Evolutionary conservation across 106 monocot species (phyloP).

Genomic region (Ottelia alismoides): DNA sequence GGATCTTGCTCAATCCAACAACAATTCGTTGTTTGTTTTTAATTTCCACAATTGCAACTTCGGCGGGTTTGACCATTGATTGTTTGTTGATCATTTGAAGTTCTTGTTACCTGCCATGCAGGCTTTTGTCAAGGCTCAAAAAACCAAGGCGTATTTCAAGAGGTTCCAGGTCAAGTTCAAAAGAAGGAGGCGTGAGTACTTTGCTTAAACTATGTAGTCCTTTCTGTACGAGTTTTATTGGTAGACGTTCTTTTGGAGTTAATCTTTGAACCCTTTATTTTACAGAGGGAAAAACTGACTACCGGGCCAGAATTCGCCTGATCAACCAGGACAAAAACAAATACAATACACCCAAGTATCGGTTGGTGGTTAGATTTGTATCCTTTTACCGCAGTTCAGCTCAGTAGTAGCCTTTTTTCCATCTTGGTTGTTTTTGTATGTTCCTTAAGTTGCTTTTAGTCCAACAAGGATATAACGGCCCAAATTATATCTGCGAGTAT

Average conservation of each 20-base stretch:
- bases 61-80: too few relatives aligned
- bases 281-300: conserved; percentile 86
- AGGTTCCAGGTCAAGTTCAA: conserved; percentile 92
- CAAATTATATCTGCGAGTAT: conserved; percentile 81
- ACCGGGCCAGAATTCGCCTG: conserved; percentile 70
- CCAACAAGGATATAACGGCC: conserved; percentile 66
- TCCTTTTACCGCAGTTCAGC: conserved; percentile 10
- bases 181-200: conserved; percentile 47
- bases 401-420: not conserved
- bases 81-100: too few relatives aligned
- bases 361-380: conserved; percentile 94
- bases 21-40: too few relatives aligned
- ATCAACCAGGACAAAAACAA: conserved; percentile 97
- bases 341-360: conserved; percentile 79
- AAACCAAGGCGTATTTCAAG: conserved; percentile 77
- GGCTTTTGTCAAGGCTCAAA: conserved; percentile 75
- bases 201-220: not conserved
- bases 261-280: not conserved
- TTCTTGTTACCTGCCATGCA: too few relatives aligned
- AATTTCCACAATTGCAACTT: too few relatives aligned
- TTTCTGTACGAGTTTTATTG: not conserved
- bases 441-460: conserved; percentile 18
- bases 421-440: not conserved
- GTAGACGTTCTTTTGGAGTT: not conserved
- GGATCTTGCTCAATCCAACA: too few relatives aligned